Evolutionary conservation across 2,329 filamentous ascomycete genomes (phyloP).

Genomic region (Plenodomus tracheiphilus): DNA sequence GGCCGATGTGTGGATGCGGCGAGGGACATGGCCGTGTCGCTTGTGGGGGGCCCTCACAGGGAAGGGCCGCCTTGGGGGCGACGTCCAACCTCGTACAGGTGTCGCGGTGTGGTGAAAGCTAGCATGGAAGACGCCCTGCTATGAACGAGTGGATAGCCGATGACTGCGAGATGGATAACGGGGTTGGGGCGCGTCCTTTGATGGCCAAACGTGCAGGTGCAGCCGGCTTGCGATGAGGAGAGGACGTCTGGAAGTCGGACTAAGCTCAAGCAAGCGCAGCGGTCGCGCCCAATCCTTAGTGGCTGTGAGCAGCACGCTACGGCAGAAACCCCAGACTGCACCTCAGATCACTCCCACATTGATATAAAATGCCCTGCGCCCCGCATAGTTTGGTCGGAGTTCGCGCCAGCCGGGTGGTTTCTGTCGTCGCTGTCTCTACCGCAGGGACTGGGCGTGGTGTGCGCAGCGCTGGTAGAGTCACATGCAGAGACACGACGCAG

Average conservation of each 20-base stretch:
- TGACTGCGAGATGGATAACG: slow-evolving; percentile 41
- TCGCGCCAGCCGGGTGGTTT: not conserved
- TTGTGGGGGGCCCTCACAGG: slow-evolving; percentile 42
- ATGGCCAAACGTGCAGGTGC: slow-evolving; percentile 40
- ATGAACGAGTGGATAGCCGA: slow-evolving; percentile 30
- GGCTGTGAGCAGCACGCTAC: too few relatives aligned
- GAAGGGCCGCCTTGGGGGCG: slow-evolving; percentile 43
- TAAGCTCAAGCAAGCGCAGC: slow-evolving; percentile 7
- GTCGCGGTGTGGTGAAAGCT: slow-evolving; percentile 43
- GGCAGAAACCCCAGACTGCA: not conserved
- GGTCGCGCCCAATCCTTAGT: not conserved
- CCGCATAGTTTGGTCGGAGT: not conserved
- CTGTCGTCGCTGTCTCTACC: not conserved
- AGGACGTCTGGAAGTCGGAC: slow-evolving; percentile 13
- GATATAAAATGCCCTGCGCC: not conserved
- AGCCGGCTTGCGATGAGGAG: slow-evolving; percentile 26
- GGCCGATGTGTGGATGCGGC: slow-evolving; percentile 43
- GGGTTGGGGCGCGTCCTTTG: slow-evolving; percentile 33
- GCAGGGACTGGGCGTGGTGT: not conserved
- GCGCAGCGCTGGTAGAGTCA: too few relatives aligned
- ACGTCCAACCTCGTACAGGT: slow-evolving; percentile 48
- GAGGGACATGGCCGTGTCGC: slow-evolving; percentile 41
- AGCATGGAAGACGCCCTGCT: slow-evolving; percentile 44
- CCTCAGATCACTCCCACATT: not conserved
- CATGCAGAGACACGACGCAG: not conserved